A percentile compares a stretch with the other conserved stretches of the same genome.
These are phyloP conservation scores for Xylariomycetidae sp. DNA, from an alignment of 2,329 filamentous ascomycete species.

Conservation along the genomic window DNA sequence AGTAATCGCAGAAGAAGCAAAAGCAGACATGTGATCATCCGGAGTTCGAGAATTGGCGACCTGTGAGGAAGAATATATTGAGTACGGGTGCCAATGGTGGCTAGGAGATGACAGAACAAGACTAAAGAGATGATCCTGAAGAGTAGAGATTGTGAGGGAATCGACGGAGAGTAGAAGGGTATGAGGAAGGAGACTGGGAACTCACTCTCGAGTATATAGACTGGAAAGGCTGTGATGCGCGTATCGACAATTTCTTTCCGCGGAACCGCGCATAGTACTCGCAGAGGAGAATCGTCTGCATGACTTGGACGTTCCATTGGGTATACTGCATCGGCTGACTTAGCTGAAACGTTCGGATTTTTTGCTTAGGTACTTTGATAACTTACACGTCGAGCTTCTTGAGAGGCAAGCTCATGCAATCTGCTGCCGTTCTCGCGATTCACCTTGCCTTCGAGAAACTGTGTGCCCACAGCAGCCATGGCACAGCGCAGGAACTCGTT, in stretches of 20 bases:
- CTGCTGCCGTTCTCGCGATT: slow-evolving; percentile 46
- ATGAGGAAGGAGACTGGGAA: slow-evolving; percentile 29
- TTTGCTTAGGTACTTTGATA: no score
- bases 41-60: slow-evolving; percentile 31
- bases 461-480: slow-evolving; percentile 54
- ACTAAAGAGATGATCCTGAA: slow-evolving; percentile 30
- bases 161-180: slow-evolving; percentile 16
- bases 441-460: slow-evolving; percentile 43
- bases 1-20: no score
- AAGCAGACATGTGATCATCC: slow-evolving; percentile 16
- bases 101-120: slow-evolving; percentile 26
- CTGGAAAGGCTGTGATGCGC: slow-evolving; percentile 45
- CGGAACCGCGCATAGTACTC: slow-evolving; percentile 53
- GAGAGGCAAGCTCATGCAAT: slow-evolving; percentile 47
- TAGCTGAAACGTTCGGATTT: no score
- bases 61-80: slow-evolving; percentile 33
- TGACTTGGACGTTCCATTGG: slow-evolving; percentile 45
- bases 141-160: slow-evolving; percentile 26
- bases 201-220: slow-evolving; percentile 51
- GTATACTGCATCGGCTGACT: no score
- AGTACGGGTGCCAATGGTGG: slow-evolving; percentile 27
- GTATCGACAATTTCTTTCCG: slow-evolving; percentile 43
- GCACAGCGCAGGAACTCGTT: slow-evolving; percentile 46
- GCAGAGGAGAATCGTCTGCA: slow-evolving; percentile 51
- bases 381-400: slow-evolving; percentile 47